A percentile compares a stretch with the other conserved stretches of the same genome.
phyloP scores from a whole-genome alignment of 164 flowering plant genomes.

The Vitis riparia region DNA sequence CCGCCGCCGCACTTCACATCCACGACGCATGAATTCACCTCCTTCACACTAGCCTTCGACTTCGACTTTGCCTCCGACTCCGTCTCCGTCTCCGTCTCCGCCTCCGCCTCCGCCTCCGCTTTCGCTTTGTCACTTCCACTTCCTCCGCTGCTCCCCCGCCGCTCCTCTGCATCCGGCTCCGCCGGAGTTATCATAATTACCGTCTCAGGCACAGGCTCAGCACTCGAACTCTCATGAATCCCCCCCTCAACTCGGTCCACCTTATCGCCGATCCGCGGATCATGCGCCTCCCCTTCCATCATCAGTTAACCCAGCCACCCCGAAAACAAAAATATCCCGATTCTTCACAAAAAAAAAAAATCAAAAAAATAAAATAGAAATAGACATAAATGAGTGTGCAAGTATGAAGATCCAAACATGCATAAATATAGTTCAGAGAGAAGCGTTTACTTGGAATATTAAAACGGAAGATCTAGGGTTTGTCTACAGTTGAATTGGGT shows the following conservation, averaged over 20 bases:
- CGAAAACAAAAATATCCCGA: neutral
- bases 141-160: neutral
- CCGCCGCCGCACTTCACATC: slow-evolving; percentile 35
- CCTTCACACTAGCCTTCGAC: slow-evolving; percentile 15
- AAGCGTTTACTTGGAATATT: slow-evolving; percentile 5
- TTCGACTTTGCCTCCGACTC: slow-evolving; percentile 17
- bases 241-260: neutral
- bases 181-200: too few relatives aligned
- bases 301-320: neutral
- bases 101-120: slow-evolving; percentile 6
- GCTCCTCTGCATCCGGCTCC: neutral
- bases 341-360: too few relatives aligned
- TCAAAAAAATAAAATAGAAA: too few relatives aligned
- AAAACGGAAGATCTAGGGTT: neutral
- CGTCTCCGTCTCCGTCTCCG: slow-evolving; percentile 19
- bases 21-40: slow-evolving; percentile 29
- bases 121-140: slow-evolving; percentile 6
- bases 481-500: neutral
- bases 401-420: neutral
- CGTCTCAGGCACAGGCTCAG: too few relatives aligned
- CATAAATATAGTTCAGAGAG: neutral
- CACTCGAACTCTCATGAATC: neutral
- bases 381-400: too few relatives aligned
- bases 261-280: neutral
- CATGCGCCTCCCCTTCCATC: neutral